These are phyloP conservation scores for Ilyonectria sp. DNA, from an alignment of 2,329 filamentous ascomycete species.

Conservation along the genomic window DNA sequence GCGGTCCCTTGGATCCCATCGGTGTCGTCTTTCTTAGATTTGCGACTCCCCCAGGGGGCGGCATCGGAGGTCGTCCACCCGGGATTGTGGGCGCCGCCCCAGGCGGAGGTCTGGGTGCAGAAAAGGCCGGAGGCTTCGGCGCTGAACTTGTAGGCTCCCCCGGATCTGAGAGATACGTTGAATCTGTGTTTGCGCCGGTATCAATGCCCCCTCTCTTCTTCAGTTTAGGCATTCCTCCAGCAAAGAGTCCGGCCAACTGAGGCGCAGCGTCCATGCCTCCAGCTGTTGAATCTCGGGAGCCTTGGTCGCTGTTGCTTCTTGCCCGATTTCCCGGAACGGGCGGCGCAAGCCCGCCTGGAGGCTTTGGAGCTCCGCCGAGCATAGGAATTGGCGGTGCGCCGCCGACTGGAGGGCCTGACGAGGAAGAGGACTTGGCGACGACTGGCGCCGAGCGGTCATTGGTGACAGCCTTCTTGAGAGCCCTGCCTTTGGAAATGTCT, in stretches of 20 bases:
- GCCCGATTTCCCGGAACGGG: conserved; percentile 79
- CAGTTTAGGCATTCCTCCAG: conserved; percentile 95
- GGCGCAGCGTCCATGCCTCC: conserved; percentile 74
- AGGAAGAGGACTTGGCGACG: conserved; percentile 58
- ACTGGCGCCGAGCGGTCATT: conserved; percentile 92
- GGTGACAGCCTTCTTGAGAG: conserved; percentile 87
- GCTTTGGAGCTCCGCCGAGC: conserved; percentile 60
- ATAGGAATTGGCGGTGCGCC: conserved; percentile 88
- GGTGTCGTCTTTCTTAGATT: conserved; percentile 73
- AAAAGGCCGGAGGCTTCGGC: conserved; percentile 71
- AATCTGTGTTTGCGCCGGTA: conserved; percentile 72
- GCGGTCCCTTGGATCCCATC: conserved; percentile 71
- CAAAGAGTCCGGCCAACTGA: conserved; percentile 90
- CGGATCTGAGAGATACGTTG: conserved; percentile 87
- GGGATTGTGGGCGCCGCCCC: conserved; percentile 40
- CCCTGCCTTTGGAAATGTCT: conserved; percentile 87
- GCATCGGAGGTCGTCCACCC: conserved; percentile 48
- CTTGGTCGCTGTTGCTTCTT: conserved; percentile 87
- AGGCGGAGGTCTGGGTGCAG: conserved; percentile 67
- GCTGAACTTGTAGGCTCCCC: conserved; percentile 62
- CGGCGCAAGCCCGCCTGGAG: conserved; percentile 78
- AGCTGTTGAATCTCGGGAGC: conserved; percentile 61
- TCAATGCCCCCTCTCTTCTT: conserved; percentile 87
- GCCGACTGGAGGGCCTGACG: conserved; percentile 73
- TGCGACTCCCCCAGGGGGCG: conserved; percentile 60